These are phyloP conservation scores for Endocalyx cinctus DNA, from an alignment of 2,329 filamentous ascomycete genomes.

Conservation along the genomic window DNA sequence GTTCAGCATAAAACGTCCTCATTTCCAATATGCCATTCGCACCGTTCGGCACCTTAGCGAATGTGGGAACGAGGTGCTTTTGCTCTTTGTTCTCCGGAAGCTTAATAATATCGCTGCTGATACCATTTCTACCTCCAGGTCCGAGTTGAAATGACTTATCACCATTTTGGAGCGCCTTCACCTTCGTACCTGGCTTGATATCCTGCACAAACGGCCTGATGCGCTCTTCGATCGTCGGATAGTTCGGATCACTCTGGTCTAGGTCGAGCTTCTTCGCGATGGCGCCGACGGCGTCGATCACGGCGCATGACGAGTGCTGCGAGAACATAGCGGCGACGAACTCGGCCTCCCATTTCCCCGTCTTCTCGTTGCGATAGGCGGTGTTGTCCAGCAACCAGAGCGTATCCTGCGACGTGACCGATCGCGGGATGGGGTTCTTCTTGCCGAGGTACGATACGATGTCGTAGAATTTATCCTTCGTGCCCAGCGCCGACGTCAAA, in stretches of 20 bases:
- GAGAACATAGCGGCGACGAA: conserved; percentile 80
- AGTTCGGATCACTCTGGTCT: conserved; percentile 53
- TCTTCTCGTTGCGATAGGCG: conserved; percentile 56
- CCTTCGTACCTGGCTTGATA: conserved; percentile 64
- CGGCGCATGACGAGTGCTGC: conserved; percentile 60
- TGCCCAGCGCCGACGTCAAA: conserved; percentile 12
- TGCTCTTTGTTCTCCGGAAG: conserved; percentile 46
- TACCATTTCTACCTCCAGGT: conserved; percentile 67
- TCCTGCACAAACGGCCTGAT: conserved; percentile 75
- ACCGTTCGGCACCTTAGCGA: conserved; percentile 46
- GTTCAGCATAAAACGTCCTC: conserved; percentile 69
- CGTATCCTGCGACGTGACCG: conserved; percentile 60
- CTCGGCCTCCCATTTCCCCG: conserved; percentile 68
- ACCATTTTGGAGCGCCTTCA: conserved; percentile 57
- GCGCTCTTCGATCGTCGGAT: conserved; percentile 58
- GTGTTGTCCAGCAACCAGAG: conserved; percentile 93
- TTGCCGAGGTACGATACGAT: conserved; percentile 47
- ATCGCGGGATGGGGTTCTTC: conserved; percentile 54
- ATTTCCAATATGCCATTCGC: conserved; percentile 55
- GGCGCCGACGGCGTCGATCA: conserved; percentile 64
- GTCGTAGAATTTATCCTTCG: conserved; percentile 26
- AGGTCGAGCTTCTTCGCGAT: conserved; percentile 68
- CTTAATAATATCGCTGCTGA: conserved; percentile 59
- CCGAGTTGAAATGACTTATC: conserved; percentile 51
- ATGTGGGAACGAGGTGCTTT: conserved; percentile 36